phyloP scores from a whole-genome alignment of 805 yeast genomes.

The Metschnikowia continentalis region DNA sequence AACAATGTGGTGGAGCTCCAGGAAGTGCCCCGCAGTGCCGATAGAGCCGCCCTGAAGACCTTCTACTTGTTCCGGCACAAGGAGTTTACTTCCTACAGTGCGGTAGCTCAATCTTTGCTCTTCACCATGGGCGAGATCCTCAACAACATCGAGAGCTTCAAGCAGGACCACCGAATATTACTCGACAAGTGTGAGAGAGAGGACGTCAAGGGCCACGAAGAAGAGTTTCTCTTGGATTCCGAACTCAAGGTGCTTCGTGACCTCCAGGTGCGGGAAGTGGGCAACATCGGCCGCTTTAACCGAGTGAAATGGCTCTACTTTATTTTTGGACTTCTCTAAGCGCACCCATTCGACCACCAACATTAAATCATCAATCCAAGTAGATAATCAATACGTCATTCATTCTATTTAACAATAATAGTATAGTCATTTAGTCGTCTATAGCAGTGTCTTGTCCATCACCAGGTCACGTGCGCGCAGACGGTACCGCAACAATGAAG shows the following conservation, averaged over 20 bases:
- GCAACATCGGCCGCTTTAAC: conserved; percentile 49
- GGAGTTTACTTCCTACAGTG: conserved; percentile 28
- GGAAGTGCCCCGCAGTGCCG: conserved; percentile 89
- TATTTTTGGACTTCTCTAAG: conserved; percentile 33
- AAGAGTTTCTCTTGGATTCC: conserved; percentile 64
- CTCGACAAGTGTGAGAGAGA: conserved; percentile 81
- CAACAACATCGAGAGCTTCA: conserved; percentile 47
- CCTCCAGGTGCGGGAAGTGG: conserved; percentile 55
- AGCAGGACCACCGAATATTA: conserved; percentile 59
- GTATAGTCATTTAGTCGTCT: no score
- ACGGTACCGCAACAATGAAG: neutral
- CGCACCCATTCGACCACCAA: no score
- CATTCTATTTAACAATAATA: no score
- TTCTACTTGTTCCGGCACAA: conserved; percentile 76
- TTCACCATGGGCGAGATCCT: conserved; percentile 53
- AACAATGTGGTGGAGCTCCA: conserved; percentile 80
- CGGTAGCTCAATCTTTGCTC: conserved; percentile 40
- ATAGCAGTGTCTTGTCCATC: neutral
- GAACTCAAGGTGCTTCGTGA: conserved; percentile 70
- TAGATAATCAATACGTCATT: neutral
- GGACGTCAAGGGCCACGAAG: conserved; percentile 82
- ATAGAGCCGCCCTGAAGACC: conserved; percentile 86
- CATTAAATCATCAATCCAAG: neutral
- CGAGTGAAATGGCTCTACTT: conserved; percentile 58
- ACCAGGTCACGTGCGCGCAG: conserved; percentile 3